phyloP scores from a whole-genome alignment of 2,329 filamentous ascomycete species.

The Alternaria rosae region DNA sequence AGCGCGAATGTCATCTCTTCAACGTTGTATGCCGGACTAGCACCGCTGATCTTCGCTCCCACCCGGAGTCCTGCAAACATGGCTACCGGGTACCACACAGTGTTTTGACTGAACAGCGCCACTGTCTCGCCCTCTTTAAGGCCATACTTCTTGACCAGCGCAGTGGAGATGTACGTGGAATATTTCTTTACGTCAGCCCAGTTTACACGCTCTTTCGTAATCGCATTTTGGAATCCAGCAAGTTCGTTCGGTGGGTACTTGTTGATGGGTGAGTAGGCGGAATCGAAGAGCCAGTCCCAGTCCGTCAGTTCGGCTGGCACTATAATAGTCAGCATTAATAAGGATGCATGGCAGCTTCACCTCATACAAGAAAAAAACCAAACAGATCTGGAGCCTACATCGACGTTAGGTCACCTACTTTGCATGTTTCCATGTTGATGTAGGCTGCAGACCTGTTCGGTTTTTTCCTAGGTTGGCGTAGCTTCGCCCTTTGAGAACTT shows the following conservation, averaged over 20 bases:
- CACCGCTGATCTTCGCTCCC: slow-evolving; percentile 67
- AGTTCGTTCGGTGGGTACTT: slow-evolving; percentile 52
- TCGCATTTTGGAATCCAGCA: slow-evolving; percentile 65
- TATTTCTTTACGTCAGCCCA: slow-evolving; percentile 66
- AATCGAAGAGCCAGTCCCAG: slow-evolving; percentile 70
- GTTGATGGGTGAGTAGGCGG: slow-evolving; percentile 59
- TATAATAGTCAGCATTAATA: slow-evolving; percentile 32
- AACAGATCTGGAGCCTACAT: no score
- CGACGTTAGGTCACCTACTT: no score
- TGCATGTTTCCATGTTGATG: no score
- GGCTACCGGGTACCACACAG: slow-evolving; percentile 71
- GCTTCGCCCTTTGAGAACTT: not conserved
- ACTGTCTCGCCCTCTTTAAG: slow-evolving; percentile 64
- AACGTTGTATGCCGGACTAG: slow-evolving; percentile 69
- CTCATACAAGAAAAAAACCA: no score
- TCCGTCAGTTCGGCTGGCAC: slow-evolving; percentile 63
- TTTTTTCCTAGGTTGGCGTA: no score
- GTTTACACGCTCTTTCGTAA: slow-evolving; percentile 65
- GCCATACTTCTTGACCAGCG: slow-evolving; percentile 63
- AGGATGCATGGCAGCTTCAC: not conserved
- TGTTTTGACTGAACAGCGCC: slow-evolving; percentile 69
- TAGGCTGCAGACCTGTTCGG: no score
- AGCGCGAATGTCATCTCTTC: slow-evolving; percentile 74
- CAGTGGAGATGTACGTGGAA: slow-evolving; percentile 67
- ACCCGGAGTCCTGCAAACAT: slow-evolving; percentile 64